These are phyloP conservation scores for Fusarium pseudonygamai DNA, from an alignment of 2,329 filamentous ascomycete species.

Conservation along the genomic window DNA sequence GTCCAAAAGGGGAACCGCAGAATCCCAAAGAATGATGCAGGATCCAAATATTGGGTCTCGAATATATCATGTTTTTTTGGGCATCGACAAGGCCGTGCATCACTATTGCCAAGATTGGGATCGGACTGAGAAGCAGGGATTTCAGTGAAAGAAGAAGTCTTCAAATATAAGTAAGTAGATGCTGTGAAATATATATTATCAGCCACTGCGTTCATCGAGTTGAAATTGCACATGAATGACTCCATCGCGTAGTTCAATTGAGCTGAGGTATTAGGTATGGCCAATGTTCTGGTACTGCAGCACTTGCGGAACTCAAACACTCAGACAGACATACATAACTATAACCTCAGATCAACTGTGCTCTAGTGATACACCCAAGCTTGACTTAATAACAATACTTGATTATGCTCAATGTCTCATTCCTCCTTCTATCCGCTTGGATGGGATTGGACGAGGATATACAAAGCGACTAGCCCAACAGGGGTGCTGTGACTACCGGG, in stretches of 20 bases:
- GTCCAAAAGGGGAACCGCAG: not conserved
- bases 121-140: not conserved
- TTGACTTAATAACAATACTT: not conserved
- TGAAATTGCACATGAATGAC: not conserved
- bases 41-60: conserved; percentile 7
- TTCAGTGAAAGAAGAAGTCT: not conserved
- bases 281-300: not conserved
- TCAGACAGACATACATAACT: not conserved
- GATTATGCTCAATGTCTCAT: not conserved
- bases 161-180: not conserved
- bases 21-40: conserved; percentile 4
- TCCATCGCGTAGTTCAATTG: not conserved
- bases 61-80: conserved; percentile 10
- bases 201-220: not conserved
- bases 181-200: not conserved
- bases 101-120: conserved; percentile 11
- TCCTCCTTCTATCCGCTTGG: conserved; percentile 4
- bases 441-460: not conserved
- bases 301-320: not conserved
- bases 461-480: not conserved
- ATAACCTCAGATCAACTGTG: not conserved
- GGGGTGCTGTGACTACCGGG: not conserved
- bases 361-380: not conserved
- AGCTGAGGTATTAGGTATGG: not conserved
- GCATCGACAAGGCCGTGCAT: conserved; percentile 26